A percentile compares a stretch with the other conserved stretches of the same genome.
Conservation (phyloP, 352 stramenopile genomes). For the Globisporangium orthogonon region DNA sequence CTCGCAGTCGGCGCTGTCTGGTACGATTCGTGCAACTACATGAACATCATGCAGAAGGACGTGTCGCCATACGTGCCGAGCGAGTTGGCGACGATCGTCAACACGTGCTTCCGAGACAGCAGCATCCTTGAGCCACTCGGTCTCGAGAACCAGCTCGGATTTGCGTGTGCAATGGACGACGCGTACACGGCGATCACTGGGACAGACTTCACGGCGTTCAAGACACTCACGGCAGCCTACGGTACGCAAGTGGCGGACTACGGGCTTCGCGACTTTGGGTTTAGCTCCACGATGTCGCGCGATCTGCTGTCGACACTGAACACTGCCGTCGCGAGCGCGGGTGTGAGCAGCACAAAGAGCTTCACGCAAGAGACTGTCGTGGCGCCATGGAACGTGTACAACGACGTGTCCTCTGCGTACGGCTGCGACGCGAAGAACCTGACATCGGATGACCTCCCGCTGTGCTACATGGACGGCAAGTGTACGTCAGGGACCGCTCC, state of each 20-base stretch:
- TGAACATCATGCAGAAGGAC: slow-evolving; percentile 70
- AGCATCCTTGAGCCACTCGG: slow-evolving; percentile 50
- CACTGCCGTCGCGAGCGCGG: slow-evolving; percentile 19
- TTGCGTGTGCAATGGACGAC: slow-evolving; percentile 66
- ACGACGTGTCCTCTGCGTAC: slow-evolving; percentile 13
- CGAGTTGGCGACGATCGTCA: slow-evolving; percentile 47
- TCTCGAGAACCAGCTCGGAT: slow-evolving; percentile 38
- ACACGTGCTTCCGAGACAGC: slow-evolving; percentile 68
- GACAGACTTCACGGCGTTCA: slow-evolving; percentile 33
- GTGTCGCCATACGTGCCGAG: slow-evolving; percentile 67
- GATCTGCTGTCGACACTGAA: slow-evolving; percentile 36
- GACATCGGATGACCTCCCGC: slow-evolving; percentile 27
- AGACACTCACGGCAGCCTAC: slow-evolving; percentile 34
- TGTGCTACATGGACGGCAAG: slow-evolving; percentile 65
- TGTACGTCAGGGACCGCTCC: slow-evolving; percentile 17
- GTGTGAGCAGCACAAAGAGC: slow-evolving; percentile 3
- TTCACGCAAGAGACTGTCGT: slow-evolving; percentile 62
- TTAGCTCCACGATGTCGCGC: slow-evolving; percentile 41
- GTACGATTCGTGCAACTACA: slow-evolving; percentile 79
- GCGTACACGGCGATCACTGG: slow-evolving; percentile 35
- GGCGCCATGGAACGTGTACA: slow-evolving; percentile 50
- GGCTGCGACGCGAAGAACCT: slow-evolving; percentile 23
- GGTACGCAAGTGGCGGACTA: slow-evolving; percentile 41
- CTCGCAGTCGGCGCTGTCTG: slow-evolving; percentile 71
- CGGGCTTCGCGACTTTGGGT: slow-evolving; percentile 58